phyloP scores from a whole-genome alignment of 2,329 filamentous ascomycete genomes.

The Hypoxylon sp. region DNA sequence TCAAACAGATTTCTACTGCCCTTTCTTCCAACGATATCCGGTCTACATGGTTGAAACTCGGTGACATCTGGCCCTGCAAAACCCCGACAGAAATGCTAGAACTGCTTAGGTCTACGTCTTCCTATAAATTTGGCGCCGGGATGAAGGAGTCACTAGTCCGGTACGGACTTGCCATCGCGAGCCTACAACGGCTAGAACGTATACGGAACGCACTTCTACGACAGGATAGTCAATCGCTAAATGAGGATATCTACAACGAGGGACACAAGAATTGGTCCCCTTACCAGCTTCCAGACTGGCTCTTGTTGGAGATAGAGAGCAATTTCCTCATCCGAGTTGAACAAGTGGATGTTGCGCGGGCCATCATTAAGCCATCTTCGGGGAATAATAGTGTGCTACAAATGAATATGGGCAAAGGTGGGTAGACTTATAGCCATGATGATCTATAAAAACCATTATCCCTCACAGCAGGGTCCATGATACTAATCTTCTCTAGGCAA shows the following conservation, averaged over 20 bases:
- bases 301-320: conserved; percentile 77
- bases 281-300: conserved; percentile 69
- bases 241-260: conserved; percentile 62
- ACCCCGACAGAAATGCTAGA: conserved; percentile 62
- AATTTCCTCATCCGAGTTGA: conserved; percentile 73
- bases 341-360: conserved; percentile 73
- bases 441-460: not conserved
- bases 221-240: conserved; percentile 49
- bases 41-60: conserved; percentile 59
- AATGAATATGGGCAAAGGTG: conserved; percentile 74
- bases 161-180: conserved; percentile 62
- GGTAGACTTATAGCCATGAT: conserved; percentile 20
- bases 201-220: conserved; percentile 55
- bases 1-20: conserved; percentile 22
- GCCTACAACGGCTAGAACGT: conserved; percentile 62
- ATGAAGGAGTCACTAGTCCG: conserved; percentile 60
- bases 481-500: conserved; percentile 61
- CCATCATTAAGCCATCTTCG: conserved; percentile 70
- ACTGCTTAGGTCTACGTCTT: conserved; percentile 59
- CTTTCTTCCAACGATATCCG: conserved; percentile 40
- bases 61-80: conserved; percentile 62
- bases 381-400: conserved; percentile 73
- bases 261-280: conserved; percentile 73
- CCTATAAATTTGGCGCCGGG: conserved; percentile 50
- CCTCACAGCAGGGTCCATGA: not conserved